Evolutionary conservation across 805 yeast species (phyloP), one percentile per base, ranked within the genome.

Genomic region (Starmerella apicola): DNA sequence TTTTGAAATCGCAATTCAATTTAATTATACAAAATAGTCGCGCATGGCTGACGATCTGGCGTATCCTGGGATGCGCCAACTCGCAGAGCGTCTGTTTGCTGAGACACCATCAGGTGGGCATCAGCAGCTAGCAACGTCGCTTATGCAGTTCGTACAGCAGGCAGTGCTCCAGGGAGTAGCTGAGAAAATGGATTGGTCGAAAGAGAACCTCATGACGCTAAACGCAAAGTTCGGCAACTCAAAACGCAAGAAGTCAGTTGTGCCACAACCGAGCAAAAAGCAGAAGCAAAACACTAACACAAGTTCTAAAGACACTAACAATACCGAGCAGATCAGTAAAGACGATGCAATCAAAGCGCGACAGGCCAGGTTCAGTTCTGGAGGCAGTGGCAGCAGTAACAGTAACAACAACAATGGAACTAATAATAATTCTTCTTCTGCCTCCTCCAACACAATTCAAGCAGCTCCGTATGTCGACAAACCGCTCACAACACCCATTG

Each of bases 401-500:
- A n/a, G n/a, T n/a, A n/a, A n/a, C n/a, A n/a, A n/a, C n/a, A n/a
- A n/a, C n/a, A n/a, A n/a, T n/a, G n/a, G n/a, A n/a, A n/a, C n/a
- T n/a, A n/a, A n/a, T n/a, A n/a, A n/a, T n/a, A n/a, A n/a, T n/a
- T n/a, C n/a, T n/a, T n/a, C n/a, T n/a, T n/a, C n/a, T n/a, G n/a
- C n/a, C n/a, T n/a, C n/a, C n/a, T n/a, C 16, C 16, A 9, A 24
- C 12, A 24, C 9, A 24, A 9, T 13, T 13, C 27, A 9, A 9
- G 27, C 27, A 24, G 13, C 43, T 2, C 49, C 47, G 3, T 42
- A 46, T 19, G 34, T 37, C 24, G 49, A 43, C 31, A 4, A 37
- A 17, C 39, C 37, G 16, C 32, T 38, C 13, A 23, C 19, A 6
- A 50, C 50, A 20, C 55, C 58, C 5, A 41, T 76, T 3, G 65